Base-by-base conservation (phyloP, 2,329 filamentous ascomycete genomes). In the Lachnellula willkommii region DNA sequence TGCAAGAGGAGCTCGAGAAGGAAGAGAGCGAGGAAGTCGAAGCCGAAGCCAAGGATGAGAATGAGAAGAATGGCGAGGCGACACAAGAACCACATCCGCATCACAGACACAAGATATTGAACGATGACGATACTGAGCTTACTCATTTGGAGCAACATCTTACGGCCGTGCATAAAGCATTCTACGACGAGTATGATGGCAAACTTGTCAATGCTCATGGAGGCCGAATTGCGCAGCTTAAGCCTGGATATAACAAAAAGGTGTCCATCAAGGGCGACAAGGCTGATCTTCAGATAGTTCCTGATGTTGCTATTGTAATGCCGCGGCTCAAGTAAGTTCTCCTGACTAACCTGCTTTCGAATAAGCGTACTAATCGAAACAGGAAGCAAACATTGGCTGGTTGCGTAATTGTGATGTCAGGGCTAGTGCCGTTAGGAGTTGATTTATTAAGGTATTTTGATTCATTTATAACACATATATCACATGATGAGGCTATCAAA, bases 1-100 rank as follows among this genome's bases (percentile, higher is more conserved):
- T 95, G 74, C 94, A 99, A 71, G 89, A 96, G 66, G 80, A 91
- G 69, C 79, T 96, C 22, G 94, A 99, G 66, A 89, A 90, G 64
- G 89, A 81, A 39, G 73, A 69, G 47, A 66, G 77, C 20, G 73
- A 73, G 48, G 73, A 72, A 63, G 65, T 60, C 47, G 67, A 47
- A 53, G 63, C 68, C 8, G 59, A 68, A 55, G 66, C 48, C 52
- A 63, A 68, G 11, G 59, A 68, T 56, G 58, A 71, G 69, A 51
- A 40, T 3, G 17, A 55, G 40, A 68, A 69, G 28, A 74, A 77
- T 54, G 71, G 72, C 14, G 71, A 74, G 42, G 59, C 68, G 4
- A 37, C 50, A 42, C 56, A 65, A 9, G 68, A 71, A 54, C 47
- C 37, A 36, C 67, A 70, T 9, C 65, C 68, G 48, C 71, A 69